Evolutionary conservation across 305 asterid species (phyloP).

Genomic region (Nicotiana rustica): DNA sequence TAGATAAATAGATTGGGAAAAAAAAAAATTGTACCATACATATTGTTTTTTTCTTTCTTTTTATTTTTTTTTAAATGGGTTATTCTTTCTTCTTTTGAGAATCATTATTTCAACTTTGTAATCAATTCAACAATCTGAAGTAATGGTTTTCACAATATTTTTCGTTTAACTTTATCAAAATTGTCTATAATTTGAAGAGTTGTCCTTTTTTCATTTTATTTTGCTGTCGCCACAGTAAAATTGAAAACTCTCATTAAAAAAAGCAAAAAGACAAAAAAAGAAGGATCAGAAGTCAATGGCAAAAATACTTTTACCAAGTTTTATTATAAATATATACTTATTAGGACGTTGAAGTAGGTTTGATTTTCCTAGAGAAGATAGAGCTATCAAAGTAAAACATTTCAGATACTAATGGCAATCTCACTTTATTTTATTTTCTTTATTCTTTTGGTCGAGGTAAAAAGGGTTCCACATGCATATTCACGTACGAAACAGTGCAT

Average conservation of each 20-base stretch:
- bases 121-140: background rate
- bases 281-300: background rate
- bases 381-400: background rate
- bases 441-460: background rate
- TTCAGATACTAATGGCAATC: background rate
- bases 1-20: background rate
- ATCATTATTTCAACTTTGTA: background rate
- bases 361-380: background rate
- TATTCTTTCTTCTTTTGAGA: background rate
- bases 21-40: background rate
- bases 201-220: background rate
- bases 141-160: background rate
- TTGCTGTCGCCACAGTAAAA: background rate
- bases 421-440: background rate
- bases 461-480: background rate
- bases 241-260: background rate
- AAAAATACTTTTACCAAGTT: slow-evolving; percentile 1
- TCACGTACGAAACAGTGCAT: background rate
- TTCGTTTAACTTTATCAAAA: background rate
- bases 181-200: background rate
- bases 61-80: background rate
- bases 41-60: too few species aligned
- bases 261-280: background rate
- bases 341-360: background rate
- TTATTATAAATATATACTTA: background rate